Conservation (phyloP, 106 monocot genomes). For the Cymbidium sinense region DNA sequence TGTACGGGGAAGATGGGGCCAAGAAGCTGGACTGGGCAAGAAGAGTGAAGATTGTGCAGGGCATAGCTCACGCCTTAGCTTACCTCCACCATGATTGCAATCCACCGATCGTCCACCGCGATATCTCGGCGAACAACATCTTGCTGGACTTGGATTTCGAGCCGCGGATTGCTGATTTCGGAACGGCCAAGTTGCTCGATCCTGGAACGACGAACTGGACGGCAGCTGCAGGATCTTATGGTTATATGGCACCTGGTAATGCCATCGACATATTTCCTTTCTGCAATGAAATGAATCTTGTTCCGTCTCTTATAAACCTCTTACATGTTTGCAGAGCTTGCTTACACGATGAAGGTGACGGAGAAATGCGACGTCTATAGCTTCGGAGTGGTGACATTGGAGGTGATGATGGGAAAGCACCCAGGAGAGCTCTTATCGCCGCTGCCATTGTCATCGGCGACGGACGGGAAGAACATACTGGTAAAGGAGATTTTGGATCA, state of each 20-base stretch:
- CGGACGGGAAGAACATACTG: slow-evolving; percentile 71
- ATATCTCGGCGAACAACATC: slow-evolving; percentile 77
- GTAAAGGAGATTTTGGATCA: slow-evolving; percentile 57
- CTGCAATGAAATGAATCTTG: background rate
- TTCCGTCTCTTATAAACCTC: slow-evolving; percentile 13
- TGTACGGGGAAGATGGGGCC: slow-evolving; percentile 34
- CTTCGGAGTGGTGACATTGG: slow-evolving; percentile 75
- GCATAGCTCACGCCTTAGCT: slow-evolving; percentile 66
- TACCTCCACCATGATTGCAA: slow-evolving; percentile 79
- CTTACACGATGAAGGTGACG: slow-evolving; percentile 89
- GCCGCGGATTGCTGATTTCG: slow-evolving; percentile 73
- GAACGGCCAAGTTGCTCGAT: slow-evolving; percentile 48
- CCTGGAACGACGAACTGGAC: slow-evolving; percentile 62
- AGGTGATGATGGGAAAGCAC: slow-evolving; percentile 60
- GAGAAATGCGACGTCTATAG: slow-evolving; percentile 87
- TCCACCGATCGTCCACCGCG: slow-evolving; percentile 67
- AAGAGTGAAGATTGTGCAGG: slow-evolving; percentile 60
- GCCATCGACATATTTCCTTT: background rate
- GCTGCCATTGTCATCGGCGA: slow-evolving; percentile 47
- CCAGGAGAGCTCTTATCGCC: slow-evolving; percentile 53
- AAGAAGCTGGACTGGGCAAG: slow-evolving; percentile 53
- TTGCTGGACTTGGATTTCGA: slow-evolving; percentile 53
- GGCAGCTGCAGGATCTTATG: slow-evolving; percentile 77
- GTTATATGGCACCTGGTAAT: slow-evolving; percentile 84
- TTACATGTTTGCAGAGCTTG: slow-evolving; percentile 42